Evolutionary conservation across 2,329 filamentous ascomycete genomes (phyloP).

Genomic region (Fusarium zealandicum): DNA sequence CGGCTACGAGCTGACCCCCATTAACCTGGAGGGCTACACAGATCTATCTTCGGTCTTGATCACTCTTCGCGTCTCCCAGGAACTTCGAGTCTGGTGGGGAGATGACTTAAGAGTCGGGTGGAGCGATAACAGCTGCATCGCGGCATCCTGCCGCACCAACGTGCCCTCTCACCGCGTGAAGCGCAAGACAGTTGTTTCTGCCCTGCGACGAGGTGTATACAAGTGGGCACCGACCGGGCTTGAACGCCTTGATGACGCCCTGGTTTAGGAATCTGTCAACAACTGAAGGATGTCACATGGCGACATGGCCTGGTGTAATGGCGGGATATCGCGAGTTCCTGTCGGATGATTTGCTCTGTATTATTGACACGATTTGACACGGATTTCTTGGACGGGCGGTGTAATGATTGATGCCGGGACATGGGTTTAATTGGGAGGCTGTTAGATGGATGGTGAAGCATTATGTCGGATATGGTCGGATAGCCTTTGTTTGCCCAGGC

Average conservation of each 20-base stretch:
- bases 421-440: slow-evolving; percentile 43
- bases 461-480: slow-evolving; percentile 38
- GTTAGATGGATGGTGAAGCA: slow-evolving; percentile 38
- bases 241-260: slow-evolving; percentile 44
- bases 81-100: slow-evolving; percentile 52
- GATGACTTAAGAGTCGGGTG: slow-evolving; percentile 52
- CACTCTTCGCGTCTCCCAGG: slow-evolving; percentile 47
- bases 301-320: slow-evolving; percentile 14
- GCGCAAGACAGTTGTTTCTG: slow-evolving; percentile 44
- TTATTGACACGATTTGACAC: slow-evolving; percentile 45
- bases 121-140: slow-evolving; percentile 52
- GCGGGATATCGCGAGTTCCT: slow-evolving; percentile 38
- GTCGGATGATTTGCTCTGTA: slow-evolving; percentile 41
- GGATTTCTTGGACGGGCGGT: slow-evolving; percentile 47
- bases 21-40: slow-evolving; percentile 49
- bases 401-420: slow-evolving; percentile 44
- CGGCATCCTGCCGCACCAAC: slow-evolving; percentile 46
- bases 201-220: slow-evolving; percentile 46
- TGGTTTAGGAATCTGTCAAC: slow-evolving; percentile 42
- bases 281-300: slow-evolving; percentile 35
- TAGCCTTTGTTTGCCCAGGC: slow-evolving; percentile 31
- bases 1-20: slow-evolving; percentile 46
- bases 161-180: slow-evolving; percentile 40
- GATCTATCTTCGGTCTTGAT: slow-evolving; percentile 51
- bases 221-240: slow-evolving; percentile 46